Percentiles rank a stretch among this genome's conserved stretches.
These are phyloP conservation scores for apple (Malus domestica) DNA, from an alignment of 306 rosid genomes.

Conservation along the genomic window DNA sequence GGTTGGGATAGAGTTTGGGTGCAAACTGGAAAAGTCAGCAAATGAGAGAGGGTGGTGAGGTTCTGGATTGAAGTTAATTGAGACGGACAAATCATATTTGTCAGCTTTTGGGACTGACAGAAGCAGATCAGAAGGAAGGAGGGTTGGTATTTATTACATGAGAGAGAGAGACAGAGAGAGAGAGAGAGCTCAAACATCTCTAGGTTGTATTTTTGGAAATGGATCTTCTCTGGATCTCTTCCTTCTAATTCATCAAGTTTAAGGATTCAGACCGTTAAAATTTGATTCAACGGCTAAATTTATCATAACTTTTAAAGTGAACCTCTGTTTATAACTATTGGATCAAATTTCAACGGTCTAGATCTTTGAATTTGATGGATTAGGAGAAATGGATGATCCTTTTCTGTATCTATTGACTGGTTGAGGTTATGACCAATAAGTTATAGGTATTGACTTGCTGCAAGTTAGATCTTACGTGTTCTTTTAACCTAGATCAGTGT, in stretches of 20 bases:
- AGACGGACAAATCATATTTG: slow-evolving; percentile 18
- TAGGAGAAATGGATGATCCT: not conserved
- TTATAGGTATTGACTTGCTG: not conserved
- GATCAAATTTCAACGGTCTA: too few species aligned
- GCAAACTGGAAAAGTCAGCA: not conserved
- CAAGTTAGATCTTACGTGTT: slow-evolving; percentile 5
- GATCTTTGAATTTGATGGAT: rapidly evolving
- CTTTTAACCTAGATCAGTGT: not conserved
- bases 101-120: slow-evolving; percentile 27
- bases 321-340: rapidly evolving
- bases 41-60: slow-evolving; percentile 17
- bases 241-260: too few species aligned
- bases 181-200: not conserved
- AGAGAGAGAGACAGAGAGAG: not conserved
- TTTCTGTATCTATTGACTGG: not conserved
- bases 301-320: too few species aligned
- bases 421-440: not conserved
- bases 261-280: rapidly evolving
- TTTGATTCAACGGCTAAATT: rapidly evolving
- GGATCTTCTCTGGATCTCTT: rapidly evolving
- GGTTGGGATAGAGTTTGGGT: not conserved
- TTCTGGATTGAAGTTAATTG: slow-evolving; percentile 21
- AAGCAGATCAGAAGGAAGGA: not conserved
- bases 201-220: too few species aligned
- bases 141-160: slow-evolving; percentile 14